Evolutionary conservation across 805 yeast species (phyloP).

Genomic region (Lipomyces chichibuensis): DNA sequence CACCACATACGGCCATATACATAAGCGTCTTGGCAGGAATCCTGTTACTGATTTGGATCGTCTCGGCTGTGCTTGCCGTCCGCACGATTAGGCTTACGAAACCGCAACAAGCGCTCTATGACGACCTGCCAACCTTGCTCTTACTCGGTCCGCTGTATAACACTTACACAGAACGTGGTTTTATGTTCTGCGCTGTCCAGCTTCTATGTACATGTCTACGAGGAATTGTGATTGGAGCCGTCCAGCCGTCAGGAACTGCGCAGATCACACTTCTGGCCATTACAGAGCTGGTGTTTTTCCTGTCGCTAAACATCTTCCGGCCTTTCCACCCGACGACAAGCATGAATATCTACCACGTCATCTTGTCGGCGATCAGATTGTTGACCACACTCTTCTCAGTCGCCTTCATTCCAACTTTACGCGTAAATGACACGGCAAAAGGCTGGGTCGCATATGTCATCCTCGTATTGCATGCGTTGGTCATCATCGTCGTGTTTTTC

Average conservation of each 20-base stretch:
- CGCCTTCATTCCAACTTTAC: slow-evolving; percentile 39
- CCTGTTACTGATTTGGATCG: slow-evolving; percentile 39
- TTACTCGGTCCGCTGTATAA: slow-evolving; percentile 43
- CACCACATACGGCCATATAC: slow-evolving; percentile 35
- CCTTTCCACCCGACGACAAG: slow-evolving; percentile 40
- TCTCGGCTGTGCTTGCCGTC: slow-evolving; percentile 26
- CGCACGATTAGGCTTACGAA: slow-evolving; percentile 26
- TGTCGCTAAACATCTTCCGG: slow-evolving; percentile 33
- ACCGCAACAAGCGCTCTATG: slow-evolving; percentile 38
- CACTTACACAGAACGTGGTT: slow-evolving; percentile 38
- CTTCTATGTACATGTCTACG: slow-evolving; percentile 38
- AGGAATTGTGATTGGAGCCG: slow-evolving; percentile 43
- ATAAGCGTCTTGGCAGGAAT: slow-evolving; percentile 41
- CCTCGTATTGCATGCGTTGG: slow-evolving; percentile 41
- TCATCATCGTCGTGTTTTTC: slow-evolving; percentile 39
- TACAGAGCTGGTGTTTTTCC: slow-evolving; percentile 38
- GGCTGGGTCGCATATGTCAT: slow-evolving; percentile 45
- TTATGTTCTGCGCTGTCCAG: slow-evolving; percentile 32
- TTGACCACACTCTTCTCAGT: slow-evolving; percentile 37
- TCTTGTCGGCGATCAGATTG: slow-evolving; percentile 36
- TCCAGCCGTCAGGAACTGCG: slow-evolving; percentile 44
- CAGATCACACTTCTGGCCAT: slow-evolving; percentile 43
- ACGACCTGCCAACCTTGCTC: slow-evolving; percentile 39
- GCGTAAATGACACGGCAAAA: slow-evolving; percentile 30
- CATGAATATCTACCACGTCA: slow-evolving; percentile 39